Conservation (phyloP, 768 basidiomycete species). For the Suillus plorans region DNA sequence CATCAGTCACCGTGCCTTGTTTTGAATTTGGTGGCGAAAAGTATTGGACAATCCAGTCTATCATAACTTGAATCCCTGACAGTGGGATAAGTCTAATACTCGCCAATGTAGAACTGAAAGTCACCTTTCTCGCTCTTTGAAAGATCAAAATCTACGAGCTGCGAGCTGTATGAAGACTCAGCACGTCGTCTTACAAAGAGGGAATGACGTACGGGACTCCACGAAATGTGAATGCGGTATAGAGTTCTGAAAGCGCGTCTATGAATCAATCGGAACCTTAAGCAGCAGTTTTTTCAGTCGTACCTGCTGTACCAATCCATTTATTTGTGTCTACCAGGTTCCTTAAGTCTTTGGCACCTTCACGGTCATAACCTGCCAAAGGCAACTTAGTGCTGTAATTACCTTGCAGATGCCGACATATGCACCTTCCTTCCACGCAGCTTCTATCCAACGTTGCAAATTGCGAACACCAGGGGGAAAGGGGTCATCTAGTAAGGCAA, state of each 20-base stretch:
- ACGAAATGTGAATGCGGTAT: conserved; percentile 73
- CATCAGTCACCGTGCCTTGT: conserved; percentile 48
- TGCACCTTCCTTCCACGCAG: conserved; percentile 72
- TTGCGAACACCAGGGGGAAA: conserved; percentile 68
- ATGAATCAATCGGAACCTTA: conserved; percentile 5
- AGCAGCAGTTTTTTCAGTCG: conserved; percentile 6
- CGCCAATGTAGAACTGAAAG: not conserved
- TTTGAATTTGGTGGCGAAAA: conserved; percentile 44
- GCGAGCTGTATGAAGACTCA: conserved; percentile 38
- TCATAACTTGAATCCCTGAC: conserved; percentile 47
- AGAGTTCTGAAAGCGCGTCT: conserved; percentile 53
- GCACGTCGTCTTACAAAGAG: conserved; percentile 1
- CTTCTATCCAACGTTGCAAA: conserved; percentile 77
- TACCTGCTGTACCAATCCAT: conserved; percentile 84
- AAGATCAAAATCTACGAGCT: conserved; percentile 66
- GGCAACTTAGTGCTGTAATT: not conserved
- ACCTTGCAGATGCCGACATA: not conserved
- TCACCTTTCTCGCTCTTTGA: conserved; percentile 44
- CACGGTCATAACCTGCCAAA: conserved; percentile 62
- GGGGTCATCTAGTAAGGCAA: conserved; percentile 55
- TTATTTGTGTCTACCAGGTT: conserved; percentile 57
- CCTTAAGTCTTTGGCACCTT: conserved; percentile 63
- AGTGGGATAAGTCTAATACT: not conserved
- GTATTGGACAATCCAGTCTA: conserved; percentile 76
- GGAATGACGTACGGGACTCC: conserved; percentile 72